Percentiles rank a stretch among this genome's conserved stretches.
Evolutionary conservation across 1,284 basidiomycete species (phyloP).

Genomic region (Tilletia indica): DNA sequence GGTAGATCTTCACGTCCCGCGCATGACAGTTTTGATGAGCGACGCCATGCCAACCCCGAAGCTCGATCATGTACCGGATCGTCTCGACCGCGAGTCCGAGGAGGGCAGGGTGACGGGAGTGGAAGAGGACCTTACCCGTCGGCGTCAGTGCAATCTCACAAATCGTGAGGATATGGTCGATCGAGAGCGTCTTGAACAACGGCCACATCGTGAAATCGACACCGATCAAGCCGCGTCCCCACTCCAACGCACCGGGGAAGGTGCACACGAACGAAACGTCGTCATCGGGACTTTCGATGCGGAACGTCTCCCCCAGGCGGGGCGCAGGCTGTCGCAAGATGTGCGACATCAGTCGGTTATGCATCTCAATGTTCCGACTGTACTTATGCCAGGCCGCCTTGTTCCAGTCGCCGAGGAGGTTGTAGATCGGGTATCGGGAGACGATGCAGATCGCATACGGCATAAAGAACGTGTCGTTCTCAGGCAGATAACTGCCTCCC

Average conservation of each 20-base stretch:
- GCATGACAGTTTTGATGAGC: slow-evolving; percentile 64
- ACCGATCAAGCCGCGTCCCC: slow-evolving; percentile 57
- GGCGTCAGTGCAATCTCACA: slow-evolving; percentile 94
- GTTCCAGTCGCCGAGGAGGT: slow-evolving; percentile 54
- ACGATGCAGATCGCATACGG: slow-evolving; percentile 53
- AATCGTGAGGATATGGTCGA: slow-evolving; percentile 89
- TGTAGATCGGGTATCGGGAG: slow-evolving; percentile 52
- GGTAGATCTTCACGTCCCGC: slow-evolving; percentile 80
- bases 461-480: slow-evolving; percentile 50
- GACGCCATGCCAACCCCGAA: slow-evolving; percentile 90
- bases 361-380: slow-evolving; percentile 55
- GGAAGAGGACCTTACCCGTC: slow-evolving; percentile 84
- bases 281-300: slow-evolving; percentile 39
- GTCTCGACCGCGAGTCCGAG: slow-evolving; percentile 84
- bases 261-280: slow-evolving; percentile 53
- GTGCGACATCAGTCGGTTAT: slow-evolving; percentile 55
- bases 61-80: slow-evolving; percentile 85
- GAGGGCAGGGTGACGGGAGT: slow-evolving; percentile 85
- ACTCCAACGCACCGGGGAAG: slow-evolving; percentile 58
- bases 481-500: slow-evolving; percentile 34
- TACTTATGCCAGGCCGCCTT: slow-evolving; percentile 56
- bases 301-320: slow-evolving; percentile 47
- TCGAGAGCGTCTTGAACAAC: slow-evolving; percentile 85
- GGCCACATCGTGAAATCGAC: slow-evolving; percentile 89
- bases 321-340: slow-evolving; percentile 53